Evolutionary conservation across 768 basidiomycete species (phyloP), one percentile per base, ranked within the genome.

Genomic region (Tylopilus sp.): DNA sequence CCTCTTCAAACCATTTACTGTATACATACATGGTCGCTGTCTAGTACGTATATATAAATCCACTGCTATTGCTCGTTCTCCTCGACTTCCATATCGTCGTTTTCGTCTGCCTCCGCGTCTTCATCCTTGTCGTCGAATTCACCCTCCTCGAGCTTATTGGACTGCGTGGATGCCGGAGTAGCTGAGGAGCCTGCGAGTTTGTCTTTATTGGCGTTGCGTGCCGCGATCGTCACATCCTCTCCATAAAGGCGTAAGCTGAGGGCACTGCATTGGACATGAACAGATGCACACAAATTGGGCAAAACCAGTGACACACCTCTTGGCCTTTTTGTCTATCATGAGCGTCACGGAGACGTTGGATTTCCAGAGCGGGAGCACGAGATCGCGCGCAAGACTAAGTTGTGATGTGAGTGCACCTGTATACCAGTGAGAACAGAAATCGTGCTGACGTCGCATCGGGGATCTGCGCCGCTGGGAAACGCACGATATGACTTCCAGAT

Each of bases 301-400:
- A 10, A 10, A 66, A 6, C n/a, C n/a, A n/a, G n/a, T n/a, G n/a
- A 38, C 74, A 11, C 40, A 92, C 95, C 88, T 91, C 72, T 98
- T 98, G 22, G 93, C 91, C 63, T 89, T 89, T 70, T 98, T 99
- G 71, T 98, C 94, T 48, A 97, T 83, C 92, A 98, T 93, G 51
- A 98, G 75, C 0, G 87, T 83, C 47, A 95, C 66, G 0, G 93
- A 95, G 12, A 84, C 82, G 52, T 86, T 86, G 2, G 92, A 93
- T 71, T 91, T 94, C 97, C 95, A 98, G 46, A 98, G 79, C 0
- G 97, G 95, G n/a, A 98, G 72, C n/a, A 87, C 69, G 22, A 98
- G 75, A 46, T 92, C 85, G 57, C 90, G 83, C n/a, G 79, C 73
- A 31, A 92, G 73, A 6, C 88, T 93, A 20, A 17, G 28, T 17